phyloP scores from a whole-genome alignment of 208 protist genomes.

The Acanthamoeba sp. region DNA sequence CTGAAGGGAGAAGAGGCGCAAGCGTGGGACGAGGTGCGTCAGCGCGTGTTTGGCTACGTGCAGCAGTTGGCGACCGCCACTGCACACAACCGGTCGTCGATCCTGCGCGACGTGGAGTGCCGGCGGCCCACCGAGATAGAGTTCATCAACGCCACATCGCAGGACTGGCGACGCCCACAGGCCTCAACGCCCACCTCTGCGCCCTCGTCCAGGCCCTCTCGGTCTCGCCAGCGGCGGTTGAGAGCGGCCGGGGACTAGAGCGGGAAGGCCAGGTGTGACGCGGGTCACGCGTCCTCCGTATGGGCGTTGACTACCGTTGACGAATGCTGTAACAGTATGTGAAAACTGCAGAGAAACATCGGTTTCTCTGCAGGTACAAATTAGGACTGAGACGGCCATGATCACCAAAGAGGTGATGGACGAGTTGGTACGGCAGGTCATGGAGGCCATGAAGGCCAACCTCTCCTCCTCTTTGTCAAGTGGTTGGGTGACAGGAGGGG shows the following conservation, averaged over 20 bases:
- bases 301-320: no score
- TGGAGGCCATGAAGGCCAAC: no score
- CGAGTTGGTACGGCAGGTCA: no score
- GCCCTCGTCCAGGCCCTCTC: background rate
- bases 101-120: conserved; percentile 8
- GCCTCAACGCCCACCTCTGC: conserved; percentile 4
- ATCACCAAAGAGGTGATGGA: no score
- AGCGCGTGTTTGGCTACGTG: conserved; percentile 1
- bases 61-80: conserved; percentile 6
- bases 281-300: no score
- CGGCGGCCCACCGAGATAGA: conserved; percentile 21
- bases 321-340: no score
- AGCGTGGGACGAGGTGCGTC: background rate
- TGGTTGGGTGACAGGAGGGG: no score
- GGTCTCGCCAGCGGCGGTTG: background rate
- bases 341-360: no score
- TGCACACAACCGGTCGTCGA: background rate
- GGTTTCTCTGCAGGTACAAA: no score
- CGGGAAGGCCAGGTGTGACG: conserved; percentile 3
- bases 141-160: conserved; percentile 42
- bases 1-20: background rate
- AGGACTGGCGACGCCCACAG: background rate
- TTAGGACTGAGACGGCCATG: no score
- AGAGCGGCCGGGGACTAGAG: no score
- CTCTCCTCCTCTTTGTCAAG: no score